Conservation (phyloP, 2,329 filamentous ascomycete species). For the Sclerotinia glacialis region DNA sequence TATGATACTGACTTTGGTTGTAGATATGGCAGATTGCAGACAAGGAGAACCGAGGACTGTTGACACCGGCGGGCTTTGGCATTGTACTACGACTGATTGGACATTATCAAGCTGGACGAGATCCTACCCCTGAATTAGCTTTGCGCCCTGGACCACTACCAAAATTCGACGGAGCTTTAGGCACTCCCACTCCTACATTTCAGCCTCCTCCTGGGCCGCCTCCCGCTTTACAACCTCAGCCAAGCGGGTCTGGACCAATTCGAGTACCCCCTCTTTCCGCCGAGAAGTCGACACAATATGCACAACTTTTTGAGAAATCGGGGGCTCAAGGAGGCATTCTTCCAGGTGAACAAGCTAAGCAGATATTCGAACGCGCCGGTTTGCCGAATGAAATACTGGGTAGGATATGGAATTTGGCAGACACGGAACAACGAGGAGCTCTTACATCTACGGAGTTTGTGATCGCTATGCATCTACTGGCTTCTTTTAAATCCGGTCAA, state of each 20-base stretch:
- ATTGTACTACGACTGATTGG: constrained; percentile 91
- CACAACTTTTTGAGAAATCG: constrained; percentile 86
- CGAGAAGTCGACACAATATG: constrained; percentile 87
- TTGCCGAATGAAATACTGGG: constrained; percentile 87
- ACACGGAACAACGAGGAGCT: constrained; percentile 87
- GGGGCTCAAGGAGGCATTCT: constrained; percentile 73
- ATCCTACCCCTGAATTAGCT: constrained; percentile 77
- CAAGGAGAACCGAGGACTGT: constrained; percentile 88
- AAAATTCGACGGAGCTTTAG: constrained; percentile 75
- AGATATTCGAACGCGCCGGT: constrained; percentile 91
- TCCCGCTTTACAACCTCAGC: constrained; percentile 51
- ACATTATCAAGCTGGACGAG: constrained; percentile 84
- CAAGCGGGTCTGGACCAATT: constrained; percentile 64
- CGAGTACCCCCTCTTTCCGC: constrained; percentile 85
- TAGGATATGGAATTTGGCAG: constrained; percentile 93
- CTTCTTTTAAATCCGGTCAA: constrained; percentile 81
- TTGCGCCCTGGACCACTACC: constrained; percentile 85
- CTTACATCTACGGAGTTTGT: constrained; percentile 89
- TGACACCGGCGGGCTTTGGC: constrained; percentile 90
- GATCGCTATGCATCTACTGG: constrained; percentile 96
- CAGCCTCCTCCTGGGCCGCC: constrained; percentile 49
- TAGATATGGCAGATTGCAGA: constrained; percentile 99
- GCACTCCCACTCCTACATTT: constrained; percentile 44
- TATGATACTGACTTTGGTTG: background rate
- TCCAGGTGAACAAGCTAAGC: constrained; percentile 81